A percentile compares a stretch with the other conserved stretches of the same genome.
phyloP scores from a whole-genome alignment of 139 green algal genomes.

The Tetraselmis striata region DNA sequence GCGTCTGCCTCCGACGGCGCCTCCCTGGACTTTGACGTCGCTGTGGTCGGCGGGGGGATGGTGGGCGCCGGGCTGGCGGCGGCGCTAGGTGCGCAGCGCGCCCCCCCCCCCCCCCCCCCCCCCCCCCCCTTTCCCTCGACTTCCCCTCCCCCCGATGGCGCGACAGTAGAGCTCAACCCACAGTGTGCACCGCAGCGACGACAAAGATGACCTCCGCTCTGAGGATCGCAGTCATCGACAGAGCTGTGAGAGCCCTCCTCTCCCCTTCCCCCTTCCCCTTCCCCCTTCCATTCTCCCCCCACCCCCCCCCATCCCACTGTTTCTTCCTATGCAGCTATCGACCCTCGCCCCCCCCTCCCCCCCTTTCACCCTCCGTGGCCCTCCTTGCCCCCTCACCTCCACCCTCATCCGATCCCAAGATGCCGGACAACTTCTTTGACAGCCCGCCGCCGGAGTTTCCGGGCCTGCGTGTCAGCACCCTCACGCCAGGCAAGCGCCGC shows the following conservation, averaged over 20 bases:
- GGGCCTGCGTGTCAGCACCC: constrained; percentile 59
- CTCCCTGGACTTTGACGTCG: constrained; percentile 36
- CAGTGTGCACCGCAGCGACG: background rate
- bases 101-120: background rate
- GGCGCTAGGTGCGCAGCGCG: constrained; percentile 38
- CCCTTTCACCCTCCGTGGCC: too few relatives aligned
- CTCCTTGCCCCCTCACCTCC: background rate
- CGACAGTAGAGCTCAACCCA: too few relatives aligned
- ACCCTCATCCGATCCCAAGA: background rate
- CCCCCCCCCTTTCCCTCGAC: background rate
- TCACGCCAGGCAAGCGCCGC: constrained; percentile 35
- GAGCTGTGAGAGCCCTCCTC: constrained; percentile 30
- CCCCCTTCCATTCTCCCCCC: too few relatives aligned
- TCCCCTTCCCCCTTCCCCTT: too few relatives aligned
- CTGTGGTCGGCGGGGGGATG: constrained; percentile 66
- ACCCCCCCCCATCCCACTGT: too few relatives aligned
- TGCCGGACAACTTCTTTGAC: background rate
- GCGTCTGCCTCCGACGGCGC: background rate
- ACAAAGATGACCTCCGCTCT: constrained; percentile 32
- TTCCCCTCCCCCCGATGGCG: background rate
- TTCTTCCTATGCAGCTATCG: too few relatives aligned
- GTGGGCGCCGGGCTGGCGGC: constrained; percentile 59
- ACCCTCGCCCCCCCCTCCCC: too few relatives aligned
- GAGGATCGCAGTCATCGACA: constrained; percentile 51
- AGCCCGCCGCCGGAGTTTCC: constrained; percentile 17